phyloP scores from a whole-genome alignment of 2,329 filamentous ascomycete species.

The Rutstroemia sp. region DNA sequence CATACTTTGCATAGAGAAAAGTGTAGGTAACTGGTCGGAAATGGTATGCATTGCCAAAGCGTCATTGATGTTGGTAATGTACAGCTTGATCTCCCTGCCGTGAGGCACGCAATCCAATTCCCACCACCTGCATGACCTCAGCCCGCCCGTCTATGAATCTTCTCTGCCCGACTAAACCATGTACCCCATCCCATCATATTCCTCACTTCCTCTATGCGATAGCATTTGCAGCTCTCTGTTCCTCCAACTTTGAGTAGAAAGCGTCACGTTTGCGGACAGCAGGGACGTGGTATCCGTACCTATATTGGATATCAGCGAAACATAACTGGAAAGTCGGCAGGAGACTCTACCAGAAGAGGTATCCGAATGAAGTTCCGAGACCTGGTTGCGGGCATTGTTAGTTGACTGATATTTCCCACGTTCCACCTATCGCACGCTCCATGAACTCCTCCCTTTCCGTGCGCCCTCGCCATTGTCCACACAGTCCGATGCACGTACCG shows the following conservation, averaged over 20 bases:
- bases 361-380: constrained; percentile 45
- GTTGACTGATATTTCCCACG: constrained; percentile 5
- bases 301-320: constrained; percentile 4
- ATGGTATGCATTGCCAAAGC: constrained; percentile 23
- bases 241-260: constrained; percentile 36
- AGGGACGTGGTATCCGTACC: constrained; percentile 37
- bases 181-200: not conserved
- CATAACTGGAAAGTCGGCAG: not conserved
- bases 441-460: not conserved
- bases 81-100: constrained; percentile 20
- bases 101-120: not conserved
- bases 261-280: constrained; percentile 33
- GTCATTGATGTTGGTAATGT: constrained; percentile 26
- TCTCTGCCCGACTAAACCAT: not conserved
- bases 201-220: constrained; percentile 16
- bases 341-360: constrained; percentile 45
- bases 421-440: not conserved
- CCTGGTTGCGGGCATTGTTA: constrained; percentile 30
- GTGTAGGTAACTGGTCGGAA: not conserved
- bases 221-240: constrained; percentile 30
- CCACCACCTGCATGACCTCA: constrained; percentile 5
- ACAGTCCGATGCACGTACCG: constrained; percentile 34
- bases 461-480: not conserved
- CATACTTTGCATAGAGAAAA: too few relatives aligned
- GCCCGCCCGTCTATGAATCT: not conserved